Conservation (phyloP, 2,329 filamentous ascomycete species). For the Cryphonectria japonica region DNA sequence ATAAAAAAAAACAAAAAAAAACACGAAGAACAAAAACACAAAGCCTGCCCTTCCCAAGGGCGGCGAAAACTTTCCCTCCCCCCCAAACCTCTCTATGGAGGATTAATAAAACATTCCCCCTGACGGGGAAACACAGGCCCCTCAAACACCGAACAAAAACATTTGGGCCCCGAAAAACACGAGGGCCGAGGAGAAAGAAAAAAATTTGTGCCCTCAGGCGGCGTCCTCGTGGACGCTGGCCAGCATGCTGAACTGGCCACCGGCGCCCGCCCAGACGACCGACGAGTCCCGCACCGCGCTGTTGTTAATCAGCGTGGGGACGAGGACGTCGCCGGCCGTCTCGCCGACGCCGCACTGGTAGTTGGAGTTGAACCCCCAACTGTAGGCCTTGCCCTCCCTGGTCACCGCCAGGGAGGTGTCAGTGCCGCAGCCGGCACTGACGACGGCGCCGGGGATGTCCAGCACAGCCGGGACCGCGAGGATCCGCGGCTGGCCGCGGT, state of each 20-base stretch:
- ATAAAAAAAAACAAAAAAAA: not conserved
- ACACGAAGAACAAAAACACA: not conserved
- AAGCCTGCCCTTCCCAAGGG: not conserved
- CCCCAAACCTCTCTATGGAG: not conserved
- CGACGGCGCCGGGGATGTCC: constrained; percentile 59
- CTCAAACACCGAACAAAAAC: not conserved
- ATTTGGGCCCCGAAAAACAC: not conserved
- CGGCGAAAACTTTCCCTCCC: not conserved
- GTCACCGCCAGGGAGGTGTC: constrained; percentile 77
- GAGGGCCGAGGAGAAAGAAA: not conserved
- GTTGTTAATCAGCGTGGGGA: constrained; percentile 82
- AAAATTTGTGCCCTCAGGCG: not conserved
- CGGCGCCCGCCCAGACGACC: constrained; percentile 79
- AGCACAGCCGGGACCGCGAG: constrained; percentile 68
- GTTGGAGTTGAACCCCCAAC: constrained; percentile 80
- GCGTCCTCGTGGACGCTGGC: constrained; percentile 43
- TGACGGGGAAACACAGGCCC: not conserved
- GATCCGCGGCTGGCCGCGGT: constrained; percentile 69
- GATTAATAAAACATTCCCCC: not conserved
- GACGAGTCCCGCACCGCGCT: constrained; percentile 76
- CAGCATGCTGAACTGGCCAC: constrained; percentile 80
- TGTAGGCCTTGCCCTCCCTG: constrained; percentile 69
- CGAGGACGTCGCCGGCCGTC: constrained; percentile 72
- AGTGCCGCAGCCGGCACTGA: constrained; percentile 63
- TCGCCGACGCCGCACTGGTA: constrained; percentile 81